Evolutionary conservation across 2,329 filamentous ascomycete species (phyloP).

Genomic region (Fusarium cicatricum): DNA sequence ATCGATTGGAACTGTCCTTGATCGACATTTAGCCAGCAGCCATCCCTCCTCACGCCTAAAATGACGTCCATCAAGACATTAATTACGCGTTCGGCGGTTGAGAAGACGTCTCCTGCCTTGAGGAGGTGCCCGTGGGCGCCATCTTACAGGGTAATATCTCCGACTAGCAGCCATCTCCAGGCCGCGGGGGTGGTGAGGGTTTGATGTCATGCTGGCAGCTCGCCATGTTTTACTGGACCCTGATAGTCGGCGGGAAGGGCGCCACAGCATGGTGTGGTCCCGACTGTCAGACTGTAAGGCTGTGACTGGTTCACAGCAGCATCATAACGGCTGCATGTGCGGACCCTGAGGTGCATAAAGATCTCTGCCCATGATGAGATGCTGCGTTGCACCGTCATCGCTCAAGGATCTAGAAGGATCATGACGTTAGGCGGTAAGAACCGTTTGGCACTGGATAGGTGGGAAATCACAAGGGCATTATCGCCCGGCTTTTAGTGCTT

Average conservation of each 20-base stretch:
- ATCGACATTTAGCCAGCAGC: conserved; percentile 23
- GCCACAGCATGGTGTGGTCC: conserved; percentile 18
- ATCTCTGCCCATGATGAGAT: conserved; percentile 17
- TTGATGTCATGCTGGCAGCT: conserved; percentile 26
- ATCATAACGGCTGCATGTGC: conserved; percentile 9
- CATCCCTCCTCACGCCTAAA: conserved; percentile 22
- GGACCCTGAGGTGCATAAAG: conserved; percentile 9
- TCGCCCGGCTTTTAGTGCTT: conserved; percentile 29
- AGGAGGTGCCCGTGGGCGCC: conserved; percentile 10
- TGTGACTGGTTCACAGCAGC: conserved; percentile 21
- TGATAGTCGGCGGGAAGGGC: conserved; percentile 1
- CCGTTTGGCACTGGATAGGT: neutral
- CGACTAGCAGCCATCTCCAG: conserved; percentile 22
- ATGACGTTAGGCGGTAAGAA: conserved; percentile 15
- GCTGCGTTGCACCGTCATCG: conserved; percentile 15
- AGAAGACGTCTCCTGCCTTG: neutral
- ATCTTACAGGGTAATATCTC: conserved; percentile 21
- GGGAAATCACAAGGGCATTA: conserved; percentile 8
- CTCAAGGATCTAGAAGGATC: neutral
- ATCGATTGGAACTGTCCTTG: conserved; percentile 10
- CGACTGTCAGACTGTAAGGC: conserved; percentile 24
- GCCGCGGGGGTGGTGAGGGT: no score
- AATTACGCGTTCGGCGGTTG: conserved; percentile 30
- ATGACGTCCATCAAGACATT: conserved; percentile 37
- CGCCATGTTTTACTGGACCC: conserved; percentile 15